These are phyloP conservation scores for Aurantiochytrium sp. DNA, from an alignment of 108 stramenopile genomes.

Conservation along the genomic window DNA sequence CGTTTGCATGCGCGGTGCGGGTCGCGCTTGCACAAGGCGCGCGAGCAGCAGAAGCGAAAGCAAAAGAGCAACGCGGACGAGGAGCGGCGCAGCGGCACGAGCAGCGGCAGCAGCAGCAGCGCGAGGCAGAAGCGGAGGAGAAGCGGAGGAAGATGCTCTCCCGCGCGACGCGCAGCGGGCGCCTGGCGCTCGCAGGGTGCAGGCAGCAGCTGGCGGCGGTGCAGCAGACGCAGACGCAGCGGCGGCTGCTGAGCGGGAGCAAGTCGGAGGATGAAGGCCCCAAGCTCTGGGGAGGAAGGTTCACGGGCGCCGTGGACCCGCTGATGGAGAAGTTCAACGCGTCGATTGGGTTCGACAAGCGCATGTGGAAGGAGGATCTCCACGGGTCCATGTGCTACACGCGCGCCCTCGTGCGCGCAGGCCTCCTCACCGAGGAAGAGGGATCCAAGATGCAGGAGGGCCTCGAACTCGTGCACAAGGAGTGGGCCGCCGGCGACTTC, in stretches of 20 bases:
- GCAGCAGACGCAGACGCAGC: no score
- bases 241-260: neutral
- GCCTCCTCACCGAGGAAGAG: slow-evolving; percentile 81
- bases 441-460: slow-evolving; percentile 58
- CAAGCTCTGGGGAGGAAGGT: slow-evolving; percentile 79
- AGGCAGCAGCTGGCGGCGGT: no score
- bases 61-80: no score
- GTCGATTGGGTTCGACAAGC: slow-evolving; percentile 81
- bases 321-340: slow-evolving; percentile 99
- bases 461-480: slow-evolving; percentile 66
- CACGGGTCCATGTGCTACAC: slow-evolving; percentile 88
- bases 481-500: slow-evolving; percentile 81
- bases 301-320: slow-evolving; percentile 92
- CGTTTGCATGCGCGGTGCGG: no score
- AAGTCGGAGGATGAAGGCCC: neutral
- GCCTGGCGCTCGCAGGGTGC: no score
- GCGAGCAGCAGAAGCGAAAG: no score
- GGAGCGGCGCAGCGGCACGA: no score
- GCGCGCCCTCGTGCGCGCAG: slow-evolving; percentile 71
- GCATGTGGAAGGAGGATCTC: slow-evolving; percentile 93
- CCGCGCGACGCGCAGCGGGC: no score
- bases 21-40: no score
- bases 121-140: no score
- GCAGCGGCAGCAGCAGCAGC: no score
- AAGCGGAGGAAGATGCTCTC: no score